Evolutionary conservation across 2,329 filamentous ascomycete species (phyloP).

Genomic region (Huntiella decipiens): DNA sequence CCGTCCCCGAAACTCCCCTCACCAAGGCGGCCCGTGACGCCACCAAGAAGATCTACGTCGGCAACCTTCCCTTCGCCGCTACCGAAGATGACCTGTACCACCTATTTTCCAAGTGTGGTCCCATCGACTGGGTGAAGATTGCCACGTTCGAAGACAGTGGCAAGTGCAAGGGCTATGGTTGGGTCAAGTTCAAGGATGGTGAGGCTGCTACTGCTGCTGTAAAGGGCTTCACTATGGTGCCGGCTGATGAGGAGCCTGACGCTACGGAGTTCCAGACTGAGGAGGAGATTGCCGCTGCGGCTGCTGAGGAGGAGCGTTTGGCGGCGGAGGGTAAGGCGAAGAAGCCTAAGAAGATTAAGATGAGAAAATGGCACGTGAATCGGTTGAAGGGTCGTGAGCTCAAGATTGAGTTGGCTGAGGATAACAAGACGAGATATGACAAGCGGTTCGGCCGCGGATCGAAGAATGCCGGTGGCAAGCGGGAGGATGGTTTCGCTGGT

Average conservation of each 20-base stretch:
- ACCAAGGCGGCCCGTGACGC: slow-evolving; percentile 32
- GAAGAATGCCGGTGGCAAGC: slow-evolving; percentile 17
- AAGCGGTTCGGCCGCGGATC: slow-evolving; percentile 75
- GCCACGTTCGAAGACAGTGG: slow-evolving; percentile 93
- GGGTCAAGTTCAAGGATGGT: slow-evolving; percentile 75
- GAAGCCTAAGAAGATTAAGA: slow-evolving; percentile 33
- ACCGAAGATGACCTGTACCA: slow-evolving; percentile 62
- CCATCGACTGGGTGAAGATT: slow-evolving; percentile 65
- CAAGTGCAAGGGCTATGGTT: slow-evolving; percentile 95
- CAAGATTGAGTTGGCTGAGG: slow-evolving; percentile 85
- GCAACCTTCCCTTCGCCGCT: slow-evolving; percentile 67
- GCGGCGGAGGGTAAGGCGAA: slow-evolving; percentile 22
- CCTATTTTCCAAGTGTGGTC: slow-evolving; percentile 73
- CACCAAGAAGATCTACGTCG: slow-evolving; percentile 75
- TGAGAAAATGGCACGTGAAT: slow-evolving; percentile 68
- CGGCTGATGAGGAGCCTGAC: slow-evolving; percentile 38
- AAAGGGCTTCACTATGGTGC: slow-evolving; percentile 59
- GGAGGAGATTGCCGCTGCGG: slow-evolving; percentile 18
- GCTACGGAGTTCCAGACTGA: slow-evolving; percentile 38
- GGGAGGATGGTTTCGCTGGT: slow-evolving; percentile 10
- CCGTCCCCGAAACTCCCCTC: slow-evolving; percentile 16
- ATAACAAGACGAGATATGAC: slow-evolving; percentile 73
- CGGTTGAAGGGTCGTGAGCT: slow-evolving; percentile 60
- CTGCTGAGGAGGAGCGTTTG: slow-evolving; percentile 23
- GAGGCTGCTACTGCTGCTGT: slow-evolving; percentile 52